phyloP scores from a whole-genome alignment of 208 protist species.

The Angomonas ambiguus region DNA sequence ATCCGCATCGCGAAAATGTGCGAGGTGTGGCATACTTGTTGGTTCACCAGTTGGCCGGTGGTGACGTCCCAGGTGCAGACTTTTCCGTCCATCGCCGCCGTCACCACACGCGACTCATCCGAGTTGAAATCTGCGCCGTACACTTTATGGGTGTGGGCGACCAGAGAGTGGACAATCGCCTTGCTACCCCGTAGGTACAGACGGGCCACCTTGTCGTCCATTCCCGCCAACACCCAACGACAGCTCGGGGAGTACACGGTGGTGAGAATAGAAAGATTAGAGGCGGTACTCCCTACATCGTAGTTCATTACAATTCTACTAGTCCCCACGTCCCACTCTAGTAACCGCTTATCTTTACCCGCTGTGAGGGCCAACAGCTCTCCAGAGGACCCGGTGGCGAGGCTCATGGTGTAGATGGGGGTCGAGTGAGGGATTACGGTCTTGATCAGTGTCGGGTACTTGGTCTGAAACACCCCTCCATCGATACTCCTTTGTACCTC shows the following conservation, averaged over 20 bases:
- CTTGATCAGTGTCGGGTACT: constrained; percentile 20
- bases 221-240: constrained; percentile 23
- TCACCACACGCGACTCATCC: constrained; percentile 28
- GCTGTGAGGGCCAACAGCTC: constrained; percentile 22
- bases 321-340: constrained; percentile 26
- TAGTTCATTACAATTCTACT: constrained; percentile 18
- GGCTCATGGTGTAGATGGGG: constrained; percentile 42
- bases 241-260: constrained; percentile 19
- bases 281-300: constrained; percentile 13
- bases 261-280: constrained; percentile 18
- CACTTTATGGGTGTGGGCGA: constrained; percentile 55
- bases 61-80: constrained; percentile 57
- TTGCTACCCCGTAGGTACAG: constrained; percentile 9
- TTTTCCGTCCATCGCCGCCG: constrained; percentile 51
- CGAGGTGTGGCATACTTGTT: constrained; percentile 25
- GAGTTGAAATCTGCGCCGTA: constrained; percentile 42
- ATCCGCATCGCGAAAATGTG: constrained; percentile 55
- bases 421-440: constrained; percentile 26
- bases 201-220: constrained; percentile 27
- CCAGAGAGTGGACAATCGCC: constrained; percentile 16
- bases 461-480: constrained; percentile 22
- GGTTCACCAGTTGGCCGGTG: constrained; percentile 25
- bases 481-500: not conserved
- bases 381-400: constrained; percentile 15
- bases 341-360: constrained; percentile 22